phyloP scores from a whole-genome alignment of 129 eudicot species.

The Centrapalus pauciflorus region DNA sequence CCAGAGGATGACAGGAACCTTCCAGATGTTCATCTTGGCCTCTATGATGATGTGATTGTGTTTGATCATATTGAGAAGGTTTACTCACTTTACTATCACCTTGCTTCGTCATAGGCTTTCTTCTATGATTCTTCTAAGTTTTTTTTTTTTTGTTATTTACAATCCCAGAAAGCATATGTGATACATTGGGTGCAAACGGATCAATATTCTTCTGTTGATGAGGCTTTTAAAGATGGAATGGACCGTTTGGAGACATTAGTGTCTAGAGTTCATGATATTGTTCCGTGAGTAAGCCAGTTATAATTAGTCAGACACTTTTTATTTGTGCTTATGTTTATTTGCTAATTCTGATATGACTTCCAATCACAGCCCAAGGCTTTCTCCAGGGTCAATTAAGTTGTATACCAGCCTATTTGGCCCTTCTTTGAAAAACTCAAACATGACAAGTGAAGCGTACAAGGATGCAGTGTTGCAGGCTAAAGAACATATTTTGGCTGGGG shows the following conservation, averaged over 20 bases:
- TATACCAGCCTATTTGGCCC: constrained; percentile 77
- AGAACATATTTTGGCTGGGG: constrained; percentile 98
- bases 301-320: not conserved
- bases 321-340: constrained; percentile 3
- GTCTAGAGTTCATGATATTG: constrained; percentile 83
- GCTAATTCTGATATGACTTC: constrained; percentile 18
- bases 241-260: constrained; percentile 59
- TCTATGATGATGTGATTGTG: constrained; percentile 96
- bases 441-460: constrained; percentile 79
- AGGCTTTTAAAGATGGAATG: constrained; percentile 73
- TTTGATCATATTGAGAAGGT: constrained; percentile 99
- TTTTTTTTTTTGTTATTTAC: not conserved
- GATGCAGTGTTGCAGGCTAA: constrained; percentile 83
- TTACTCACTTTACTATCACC: not conserved
- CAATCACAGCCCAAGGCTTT: constrained; percentile 71
- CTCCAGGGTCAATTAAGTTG: constrained; percentile 81
- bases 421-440: constrained; percentile 67
- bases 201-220: constrained; percentile 60
- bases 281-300: constrained; percentile 58
- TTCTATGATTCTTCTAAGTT: not conserved
- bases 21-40: constrained; percentile 97
- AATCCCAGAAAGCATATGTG: constrained; percentile 75
- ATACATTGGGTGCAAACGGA: constrained; percentile 93
- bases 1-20: constrained; percentile 93
- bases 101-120: not conserved